Evolutionary conservation across 2,329 filamentous ascomycete genomes (phyloP).

Genomic region (Verticillium alfalfae): DNA sequence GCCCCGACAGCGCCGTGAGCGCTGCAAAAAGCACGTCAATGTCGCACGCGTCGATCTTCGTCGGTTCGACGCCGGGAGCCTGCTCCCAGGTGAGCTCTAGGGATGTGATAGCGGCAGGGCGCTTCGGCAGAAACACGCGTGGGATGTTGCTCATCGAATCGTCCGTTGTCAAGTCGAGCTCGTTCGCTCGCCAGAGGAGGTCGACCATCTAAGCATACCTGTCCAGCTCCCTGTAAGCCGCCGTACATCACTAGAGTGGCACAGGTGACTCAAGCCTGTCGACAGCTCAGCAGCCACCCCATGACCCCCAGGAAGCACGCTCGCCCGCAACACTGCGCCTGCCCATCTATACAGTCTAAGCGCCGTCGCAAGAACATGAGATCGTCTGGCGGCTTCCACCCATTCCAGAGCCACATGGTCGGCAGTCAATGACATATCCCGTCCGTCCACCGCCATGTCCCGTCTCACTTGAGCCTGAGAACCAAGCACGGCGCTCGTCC

Average conservation of each 20-base stretch:
- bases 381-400: background rate
- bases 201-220: slow-evolving; percentile 22
- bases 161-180: slow-evolving; percentile 15
- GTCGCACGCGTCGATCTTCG: background rate
- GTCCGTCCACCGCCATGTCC: slow-evolving; percentile 17
- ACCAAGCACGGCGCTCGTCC: background rate
- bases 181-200: slow-evolving; percentile 22
- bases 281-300: slow-evolving; percentile 23
- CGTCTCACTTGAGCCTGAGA: background rate
- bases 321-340: background rate
- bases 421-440: slow-evolving; percentile 18
- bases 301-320: slow-evolving; percentile 17
- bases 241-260: background rate
- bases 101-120: slow-evolving; percentile 13
- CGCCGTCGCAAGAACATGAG: background rate
- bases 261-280: slow-evolving; percentile 17
- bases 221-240: background rate
- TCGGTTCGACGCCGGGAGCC: background rate
- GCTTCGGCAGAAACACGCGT: slow-evolving; percentile 14
- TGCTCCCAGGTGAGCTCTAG: slow-evolving; percentile 18
- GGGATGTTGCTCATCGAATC: slow-evolving; percentile 11
- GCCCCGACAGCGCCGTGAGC: background rate
- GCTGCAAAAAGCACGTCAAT: background rate
- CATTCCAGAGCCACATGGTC: background rate
- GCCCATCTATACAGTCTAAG: slow-evolving; percentile 1